Evolutionary conservation across 352 stramenopile species (phyloP), one percentile per base, ranked within the genome.

Genomic region (Pythium chondricola): DNA sequence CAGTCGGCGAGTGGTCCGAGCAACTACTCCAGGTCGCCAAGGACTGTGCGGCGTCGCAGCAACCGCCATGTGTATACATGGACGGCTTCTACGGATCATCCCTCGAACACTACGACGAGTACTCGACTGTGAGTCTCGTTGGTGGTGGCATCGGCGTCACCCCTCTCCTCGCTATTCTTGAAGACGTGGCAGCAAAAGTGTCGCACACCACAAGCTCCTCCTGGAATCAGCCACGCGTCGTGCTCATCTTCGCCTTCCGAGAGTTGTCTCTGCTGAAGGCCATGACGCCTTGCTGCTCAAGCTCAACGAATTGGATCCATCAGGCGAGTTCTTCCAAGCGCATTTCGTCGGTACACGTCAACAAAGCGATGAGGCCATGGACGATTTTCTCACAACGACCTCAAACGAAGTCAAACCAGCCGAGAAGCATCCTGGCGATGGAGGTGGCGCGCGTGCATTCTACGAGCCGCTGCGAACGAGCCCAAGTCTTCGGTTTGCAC

Each of bases 381-480:
- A 7, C 31, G 22, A 49, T 10, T 35, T 22, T 30, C n/a, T 8
- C 33, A 51, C 11, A 32, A 42, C 18, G 48, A 47, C 9, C 38
- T 55, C 6, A 38, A 55, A 20, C 48, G 37, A 14, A 16, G 22
- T 17, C 3, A 25, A 52, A 29, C 3, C 20, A 21, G 27, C 17
- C 6, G 24, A 7, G 4, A 35, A 46, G 24, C 10, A 42, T n/a
- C 14, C 21, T n/a, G 13, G 6, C 17, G 4, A 35, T 17, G 0
- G 3, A 7, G 13, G 18, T 20, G 17, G 29, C 45, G 14, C 57
- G 22, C 67, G 64, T 14, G 51, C 69, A 0, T 83, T 83, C 56
- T 74, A 75, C 58, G 68, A 77, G 56, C 71, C 71, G n/a, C 46
- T 83, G 46, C 71, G 71, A 7, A 74, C 71, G 17, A 67, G 69